These are phyloP conservation scores for Salix suchowensis DNA, from an alignment of 345 rosid species.

Conservation along the genomic window DNA sequence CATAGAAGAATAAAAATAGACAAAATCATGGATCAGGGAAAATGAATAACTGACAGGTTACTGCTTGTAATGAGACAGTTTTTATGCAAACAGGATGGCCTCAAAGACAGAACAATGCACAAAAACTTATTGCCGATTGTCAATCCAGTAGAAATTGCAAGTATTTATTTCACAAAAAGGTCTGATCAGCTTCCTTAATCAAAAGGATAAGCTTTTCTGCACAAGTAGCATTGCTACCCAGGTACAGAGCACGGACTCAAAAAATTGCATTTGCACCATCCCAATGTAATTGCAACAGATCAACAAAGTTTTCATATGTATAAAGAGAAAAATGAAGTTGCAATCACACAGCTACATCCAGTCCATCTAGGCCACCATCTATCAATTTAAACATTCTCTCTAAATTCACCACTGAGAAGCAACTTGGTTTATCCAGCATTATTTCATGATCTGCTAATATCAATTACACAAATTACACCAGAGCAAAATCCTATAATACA, in stretches of 20 bases:
- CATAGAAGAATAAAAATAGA: conserved; percentile 6
- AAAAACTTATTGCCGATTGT: background rate
- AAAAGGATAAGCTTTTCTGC: background rate
- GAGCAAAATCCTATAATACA: background rate
- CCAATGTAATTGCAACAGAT: background rate
- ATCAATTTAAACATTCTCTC: background rate
- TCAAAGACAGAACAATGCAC: background rate
- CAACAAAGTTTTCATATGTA: background rate
- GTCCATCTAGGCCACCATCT: background rate
- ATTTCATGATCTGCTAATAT: background rate
- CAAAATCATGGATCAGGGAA: conserved; percentile 4
- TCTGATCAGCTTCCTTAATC: background rate
- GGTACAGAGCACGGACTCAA: background rate
- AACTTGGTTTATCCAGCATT: background rate
- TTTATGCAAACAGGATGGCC: background rate
- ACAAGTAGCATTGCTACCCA: background rate
- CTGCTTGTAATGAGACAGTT: background rate
- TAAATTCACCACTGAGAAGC: background rate
- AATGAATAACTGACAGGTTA: background rate
- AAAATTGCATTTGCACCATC: background rate
- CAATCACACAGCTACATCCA: background rate
- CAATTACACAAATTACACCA: background rate
- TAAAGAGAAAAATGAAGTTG: background rate
- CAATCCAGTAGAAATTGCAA: background rate
- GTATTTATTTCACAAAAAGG: background rate